A percentile compares a stretch with the other conserved stretches of the same genome.
phyloP scores from a whole-genome alignment of 2,329 filamentous ascomycete genomes.

The Cercospora brassicicola region DNA sequence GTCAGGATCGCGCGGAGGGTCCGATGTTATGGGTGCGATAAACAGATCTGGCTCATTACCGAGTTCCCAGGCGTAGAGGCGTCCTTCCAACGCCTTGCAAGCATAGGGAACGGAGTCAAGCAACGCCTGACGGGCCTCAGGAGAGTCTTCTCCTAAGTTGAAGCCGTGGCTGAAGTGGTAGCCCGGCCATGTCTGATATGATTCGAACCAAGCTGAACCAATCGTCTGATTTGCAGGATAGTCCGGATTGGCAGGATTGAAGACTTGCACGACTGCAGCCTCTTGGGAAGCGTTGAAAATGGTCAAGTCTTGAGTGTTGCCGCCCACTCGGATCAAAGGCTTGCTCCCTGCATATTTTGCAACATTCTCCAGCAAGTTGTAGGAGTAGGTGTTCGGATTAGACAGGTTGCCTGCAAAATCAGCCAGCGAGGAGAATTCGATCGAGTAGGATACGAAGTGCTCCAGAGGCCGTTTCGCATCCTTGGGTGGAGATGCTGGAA shows the following conservation, averaged over 20 bases:
- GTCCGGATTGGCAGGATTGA: constrained; percentile 53
- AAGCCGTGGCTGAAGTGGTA: constrained; percentile 63
- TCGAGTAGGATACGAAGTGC: constrained; percentile 54
- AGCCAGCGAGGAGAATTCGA: constrained; percentile 55
- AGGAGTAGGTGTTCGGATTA: constrained; percentile 59
- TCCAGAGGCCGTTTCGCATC: constrained; percentile 39
- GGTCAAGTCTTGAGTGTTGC: constrained; percentile 66
- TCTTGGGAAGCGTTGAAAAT: constrained; percentile 58
- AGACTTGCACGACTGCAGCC: constrained; percentile 54
- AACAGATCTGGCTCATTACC: constrained; percentile 65
- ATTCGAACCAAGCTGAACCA: constrained; percentile 63
- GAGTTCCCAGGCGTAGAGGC: constrained; percentile 60
- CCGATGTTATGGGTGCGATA: constrained; percentile 52
- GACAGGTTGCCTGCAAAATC: constrained; percentile 58
- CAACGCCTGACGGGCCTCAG: constrained; percentile 54
- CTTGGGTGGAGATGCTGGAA: constrained; percentile 48
- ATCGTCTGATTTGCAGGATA: constrained; percentile 63
- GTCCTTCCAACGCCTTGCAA: constrained; percentile 57
- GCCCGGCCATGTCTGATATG: constrained; percentile 58
- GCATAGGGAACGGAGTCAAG: constrained; percentile 57
- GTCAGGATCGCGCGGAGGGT: constrained; percentile 46
- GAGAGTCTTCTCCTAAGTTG: constrained; percentile 57
- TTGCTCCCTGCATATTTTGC: constrained; percentile 55
- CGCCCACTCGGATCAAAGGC: constrained; percentile 63
- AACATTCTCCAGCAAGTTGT: constrained; percentile 60